Evolutionary conservation across 2,329 filamentous ascomycete species (phyloP), one percentile per base, ranked within the genome.

Genomic region (Stagonosporopsis tanaceti): DNA sequence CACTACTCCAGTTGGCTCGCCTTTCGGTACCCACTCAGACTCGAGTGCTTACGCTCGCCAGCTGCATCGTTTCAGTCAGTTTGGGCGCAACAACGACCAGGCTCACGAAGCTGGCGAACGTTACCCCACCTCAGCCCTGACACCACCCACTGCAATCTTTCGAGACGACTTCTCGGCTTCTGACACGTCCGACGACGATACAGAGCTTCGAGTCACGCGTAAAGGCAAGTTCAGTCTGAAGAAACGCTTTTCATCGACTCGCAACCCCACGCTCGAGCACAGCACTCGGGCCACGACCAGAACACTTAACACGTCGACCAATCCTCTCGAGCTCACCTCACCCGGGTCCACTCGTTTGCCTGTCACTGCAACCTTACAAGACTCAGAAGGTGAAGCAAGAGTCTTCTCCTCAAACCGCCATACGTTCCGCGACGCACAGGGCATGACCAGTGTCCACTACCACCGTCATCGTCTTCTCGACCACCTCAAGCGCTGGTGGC

Each of bases 41-140:
- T 22, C 37, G 37, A 39, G 37, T 57, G 44, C 59, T 35, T 50
- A 67, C 53, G 54, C 60, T 41, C 53, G 55, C 35, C 61, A 64
- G 46, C 47, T 61, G 27, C 60, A 66, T 22, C 57, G 61, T 41
- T 63, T 68, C 62, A 65, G 62, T 55, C 35, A 68, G 32, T 67
- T 66, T 46, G 60, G 70, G 25, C 65, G 65, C 50, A 60, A 51
- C 54, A 61, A 62, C 27, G 69, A 72, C 54, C 63, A 67, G 35
- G 52, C 69, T 47, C 72, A 77, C 65, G 76, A 74, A 47, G 76
- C 76, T 27, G 80, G 81, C 38, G 81, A 82, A 55, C 78, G 81
- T 25, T 83, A 83, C 63, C 81, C 81, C 25, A 81, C 78, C 9
- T 79, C 78, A 48, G 76, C 76, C 44, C 69, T 82, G 30, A 77